These are phyloP conservation scores for Colletotrichum sojae DNA, from an alignment of 2,329 filamentous ascomycete species.

Conservation along the genomic window DNA sequence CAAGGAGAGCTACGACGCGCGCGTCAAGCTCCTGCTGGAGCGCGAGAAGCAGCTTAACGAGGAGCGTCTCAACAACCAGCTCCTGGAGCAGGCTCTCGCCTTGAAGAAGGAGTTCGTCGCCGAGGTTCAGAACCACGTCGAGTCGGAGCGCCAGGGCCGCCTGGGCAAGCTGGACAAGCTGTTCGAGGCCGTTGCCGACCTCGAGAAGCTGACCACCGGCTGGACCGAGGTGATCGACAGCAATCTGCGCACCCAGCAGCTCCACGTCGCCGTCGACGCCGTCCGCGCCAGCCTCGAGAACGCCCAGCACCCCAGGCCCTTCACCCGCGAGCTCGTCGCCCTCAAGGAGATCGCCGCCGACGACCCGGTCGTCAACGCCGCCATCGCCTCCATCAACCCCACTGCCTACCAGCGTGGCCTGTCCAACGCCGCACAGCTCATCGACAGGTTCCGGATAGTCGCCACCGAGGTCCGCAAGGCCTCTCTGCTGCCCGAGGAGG, in stretches of 20 bases:
- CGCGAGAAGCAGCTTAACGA: conserved; percentile 85
- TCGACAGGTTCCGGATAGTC: conserved; percentile 96
- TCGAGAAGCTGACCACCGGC: conserved; percentile 88
- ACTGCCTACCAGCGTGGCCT: conserved; percentile 93
- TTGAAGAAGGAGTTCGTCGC: conserved; percentile 88
- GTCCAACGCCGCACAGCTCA: conserved; percentile 84
- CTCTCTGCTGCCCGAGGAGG: conserved; percentile 90
- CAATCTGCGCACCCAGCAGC: conserved; percentile 94
- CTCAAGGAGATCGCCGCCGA: conserved; percentile 91
- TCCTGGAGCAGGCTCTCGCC: conserved; percentile 90
- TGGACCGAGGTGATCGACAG: conserved; percentile 93
- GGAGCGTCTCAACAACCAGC: conserved; percentile 85
- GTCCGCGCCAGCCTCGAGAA: conserved; percentile 88
- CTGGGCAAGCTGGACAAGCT: conserved; percentile 89
- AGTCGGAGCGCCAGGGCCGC: conserved; percentile 88
- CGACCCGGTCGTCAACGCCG: conserved; percentile 89
- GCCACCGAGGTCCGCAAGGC: conserved; percentile 95
- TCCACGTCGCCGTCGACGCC: conserved; percentile 95
- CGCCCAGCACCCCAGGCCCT: conserved; percentile 82
- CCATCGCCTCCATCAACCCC: conserved; percentile 97
- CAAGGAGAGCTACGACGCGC: conserved; percentile 82
- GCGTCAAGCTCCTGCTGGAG: conserved; percentile 83
- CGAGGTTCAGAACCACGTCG: conserved; percentile 85
- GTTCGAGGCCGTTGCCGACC: conserved; percentile 81
- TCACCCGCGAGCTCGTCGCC: conserved; percentile 92